Base-by-base conservation (phyloP, 2,329 filamentous ascomycete species). In the Cryphonectria radicalis region DNA sequence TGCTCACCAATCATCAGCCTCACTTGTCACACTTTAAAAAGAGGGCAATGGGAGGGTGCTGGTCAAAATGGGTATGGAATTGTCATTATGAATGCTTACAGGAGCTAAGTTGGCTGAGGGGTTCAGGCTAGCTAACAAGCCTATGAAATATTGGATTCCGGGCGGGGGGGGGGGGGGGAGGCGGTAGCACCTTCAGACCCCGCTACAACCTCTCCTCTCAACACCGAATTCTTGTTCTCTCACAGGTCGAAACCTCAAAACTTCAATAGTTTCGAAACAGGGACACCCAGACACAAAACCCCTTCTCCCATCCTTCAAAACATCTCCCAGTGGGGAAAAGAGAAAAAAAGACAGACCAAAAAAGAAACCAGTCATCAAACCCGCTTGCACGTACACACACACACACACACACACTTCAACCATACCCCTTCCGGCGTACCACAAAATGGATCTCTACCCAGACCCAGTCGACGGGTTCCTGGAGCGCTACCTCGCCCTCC, bases 401-500 rank as follows among this genome's bases (percentile, higher is more conserved):
- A 40, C 65, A 60, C 57, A 60, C 22, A 60, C 22, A 60, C 53
- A 42, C 17, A 40, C 37, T 11, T 50, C 40, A 59, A 59, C 14
- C 50, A 65, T 32, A 32, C 28, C 28, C 28, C 28, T 32, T 43
- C 28, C 28, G 28, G 28, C 28, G 55, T 40, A 2, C 67, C n/a
- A 46, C 50, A 59, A 55, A 53, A 73, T 69, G 60, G 63, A 65
- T 43, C 65, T n/a, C 8, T 35, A 55, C 32, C 66, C 73, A 8
- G 76, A 82, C 66, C 76, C 80, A 43, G 88, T 94, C 69, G 92
- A 94, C 78, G 74, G 77, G 66, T 85, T 93, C 40, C 83, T 94
- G 35, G 86, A 88, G 79, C 86, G 84, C 46, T 93, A 94, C 77
- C 87, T 95, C 13, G 73, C 78, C 68, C 84, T 92, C 1, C 82